These are phyloP conservation scores for Lepiota subincarnata DNA, from an alignment of 768 basidiomycete species.

Conservation along the genomic window DNA sequence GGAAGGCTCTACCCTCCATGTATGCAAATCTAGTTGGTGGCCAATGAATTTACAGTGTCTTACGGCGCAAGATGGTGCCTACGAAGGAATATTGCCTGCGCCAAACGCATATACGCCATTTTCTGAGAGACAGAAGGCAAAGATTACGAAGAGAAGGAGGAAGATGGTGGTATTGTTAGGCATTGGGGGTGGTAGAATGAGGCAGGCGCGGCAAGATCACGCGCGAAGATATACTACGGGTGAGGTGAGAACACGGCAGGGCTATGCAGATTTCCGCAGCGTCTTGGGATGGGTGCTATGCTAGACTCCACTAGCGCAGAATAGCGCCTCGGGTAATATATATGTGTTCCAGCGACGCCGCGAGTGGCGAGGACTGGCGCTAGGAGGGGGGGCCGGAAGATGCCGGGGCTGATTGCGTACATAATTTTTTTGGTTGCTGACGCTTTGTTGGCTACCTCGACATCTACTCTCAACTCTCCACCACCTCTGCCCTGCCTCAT, in stretches of 20 bases:
- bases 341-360: neutral
- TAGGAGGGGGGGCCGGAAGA: constrained; percentile 7
- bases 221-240: no score
- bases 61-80: constrained; percentile 19
- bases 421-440: constrained; percentile 13
- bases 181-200: constrained; percentile 17
- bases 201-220: no score
- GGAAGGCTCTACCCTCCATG: constrained; percentile 80
- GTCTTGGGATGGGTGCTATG: no score
- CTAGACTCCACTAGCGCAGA: no score
- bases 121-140: constrained; percentile 50
- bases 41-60: constrained; percentile 16
- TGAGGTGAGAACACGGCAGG: neutral
- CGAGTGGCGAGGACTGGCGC: neutral
- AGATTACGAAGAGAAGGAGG: constrained; percentile 44
- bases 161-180: constrained; percentile 34
- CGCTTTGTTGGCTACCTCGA: constrained; percentile 13
- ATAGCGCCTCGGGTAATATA: no score
- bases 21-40: constrained; percentile 61
- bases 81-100: constrained; percentile 86
- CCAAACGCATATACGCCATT: constrained; percentile 71
- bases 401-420: constrained; percentile 16
- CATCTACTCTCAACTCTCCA: constrained; percentile 10
- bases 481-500: constrained; percentile 10
- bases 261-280: neutral